These are phyloP conservation scores for Wickerhamomyces sp. DNA, from an alignment of 1,139 yeast species.

Conservation along the genomic window DNA sequence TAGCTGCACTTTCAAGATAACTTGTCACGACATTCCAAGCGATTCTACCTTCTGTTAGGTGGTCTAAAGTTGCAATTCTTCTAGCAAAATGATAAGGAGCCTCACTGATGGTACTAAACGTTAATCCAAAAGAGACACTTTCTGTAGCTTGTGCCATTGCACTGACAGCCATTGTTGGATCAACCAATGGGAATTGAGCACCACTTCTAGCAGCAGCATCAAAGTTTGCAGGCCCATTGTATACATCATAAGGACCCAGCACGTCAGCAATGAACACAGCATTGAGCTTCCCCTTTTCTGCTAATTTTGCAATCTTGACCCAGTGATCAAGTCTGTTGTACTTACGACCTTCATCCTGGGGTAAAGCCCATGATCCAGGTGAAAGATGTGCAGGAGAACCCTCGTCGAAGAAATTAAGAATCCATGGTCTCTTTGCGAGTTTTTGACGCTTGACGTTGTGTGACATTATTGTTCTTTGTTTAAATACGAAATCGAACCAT, in stretches of 20 bases:
- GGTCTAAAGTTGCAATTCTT: slow-evolving; percentile 37
- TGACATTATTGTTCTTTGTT: neutral
- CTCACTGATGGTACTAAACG: slow-evolving; percentile 38
- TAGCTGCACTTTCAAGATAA: slow-evolving; percentile 37
- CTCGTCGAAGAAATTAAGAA: slow-evolving; percentile 39
- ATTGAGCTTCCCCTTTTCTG: slow-evolving; percentile 41
- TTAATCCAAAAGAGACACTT: slow-evolving; percentile 35
- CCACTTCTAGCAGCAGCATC: slow-evolving; percentile 35
- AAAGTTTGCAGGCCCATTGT: too few species aligned
- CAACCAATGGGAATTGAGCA: slow-evolving; percentile 35
- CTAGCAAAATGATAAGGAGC: slow-evolving; percentile 37
- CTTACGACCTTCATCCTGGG: slow-evolving; percentile 30
- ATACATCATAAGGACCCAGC: slow-evolving; percentile 41
- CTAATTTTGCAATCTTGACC: slow-evolving; percentile 37
- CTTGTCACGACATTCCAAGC: slow-evolving; percentile 43
- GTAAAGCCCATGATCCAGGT: slow-evolving; percentile 37
- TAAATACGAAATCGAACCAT: too few species aligned
- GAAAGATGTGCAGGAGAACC: slow-evolving; percentile 33
- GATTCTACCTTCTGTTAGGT: slow-evolving; percentile 35
- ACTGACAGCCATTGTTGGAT: slow-evolving; percentile 37
- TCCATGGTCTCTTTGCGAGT: slow-evolving; percentile 19
- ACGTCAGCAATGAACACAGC: slow-evolving; percentile 43
- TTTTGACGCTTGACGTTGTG: neutral
- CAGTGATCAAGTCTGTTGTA: slow-evolving; percentile 38
- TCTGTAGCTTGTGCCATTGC: slow-evolving; percentile 39